These are phyloP conservation scores for Fusarium duplospermum DNA, from an alignment of 2,329 filamentous ascomycete genomes.

Conservation along the genomic window DNA sequence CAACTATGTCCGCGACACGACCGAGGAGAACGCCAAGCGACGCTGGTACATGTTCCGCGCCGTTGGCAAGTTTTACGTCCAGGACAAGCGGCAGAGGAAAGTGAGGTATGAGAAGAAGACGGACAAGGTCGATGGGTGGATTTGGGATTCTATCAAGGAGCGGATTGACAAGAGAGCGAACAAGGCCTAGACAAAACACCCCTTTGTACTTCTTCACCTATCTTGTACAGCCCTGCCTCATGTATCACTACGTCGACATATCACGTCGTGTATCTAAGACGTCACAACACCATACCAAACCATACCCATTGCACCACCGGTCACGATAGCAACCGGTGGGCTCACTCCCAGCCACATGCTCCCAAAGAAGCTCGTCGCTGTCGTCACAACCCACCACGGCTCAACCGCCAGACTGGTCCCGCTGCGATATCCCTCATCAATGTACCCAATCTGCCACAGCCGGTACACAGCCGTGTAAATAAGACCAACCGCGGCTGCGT, in stretches of 20 bases:
- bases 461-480: constrained; percentile 74
- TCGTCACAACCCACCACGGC: constrained; percentile 73
- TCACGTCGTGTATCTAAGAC: not conserved
- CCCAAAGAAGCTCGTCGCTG: constrained; percentile 59
- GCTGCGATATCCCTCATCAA: constrained; percentile 59
- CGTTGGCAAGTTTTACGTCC: constrained; percentile 54
- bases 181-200: constrained; percentile 7
- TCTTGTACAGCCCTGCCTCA: not conserved
- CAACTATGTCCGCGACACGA: constrained; percentile 54
- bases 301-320: constrained; percentile 51
- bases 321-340: constrained; percentile 48
- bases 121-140: constrained; percentile 52
- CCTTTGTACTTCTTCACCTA: not conserved
- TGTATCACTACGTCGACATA: not conserved
- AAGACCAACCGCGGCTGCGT: constrained; percentile 69
- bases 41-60: constrained; percentile 57
- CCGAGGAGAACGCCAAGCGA: constrained; percentile 48
- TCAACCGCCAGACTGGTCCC: constrained; percentile 67
- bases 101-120: constrained; percentile 43
- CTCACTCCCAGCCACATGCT: constrained; percentile 48
- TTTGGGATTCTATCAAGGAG: constrained; percentile 55
- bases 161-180: constrained; percentile 44
- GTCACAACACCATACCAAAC: constrained; percentile 47
- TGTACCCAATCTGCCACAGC: constrained; percentile 70
- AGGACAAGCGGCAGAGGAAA: constrained; percentile 41